phyloP scores from a whole-genome alignment of 2,329 filamentous ascomycete species.

The Beauveria scarabaeidicola region DNA sequence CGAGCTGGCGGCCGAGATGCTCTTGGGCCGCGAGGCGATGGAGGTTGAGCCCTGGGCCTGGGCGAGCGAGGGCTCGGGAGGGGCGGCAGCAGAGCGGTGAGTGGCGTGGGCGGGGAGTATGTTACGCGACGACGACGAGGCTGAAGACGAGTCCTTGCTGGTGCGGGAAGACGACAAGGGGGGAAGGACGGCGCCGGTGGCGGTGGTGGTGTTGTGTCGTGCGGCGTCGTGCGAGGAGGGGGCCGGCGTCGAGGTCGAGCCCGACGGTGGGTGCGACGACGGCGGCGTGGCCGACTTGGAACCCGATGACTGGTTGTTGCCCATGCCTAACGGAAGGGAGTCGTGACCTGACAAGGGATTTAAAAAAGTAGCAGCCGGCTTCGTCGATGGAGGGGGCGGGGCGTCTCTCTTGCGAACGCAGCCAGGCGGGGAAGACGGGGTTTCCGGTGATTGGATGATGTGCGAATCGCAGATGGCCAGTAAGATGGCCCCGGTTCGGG shows the following conservation, averaged over 20 bases:
- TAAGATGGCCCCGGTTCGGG: not conserved
- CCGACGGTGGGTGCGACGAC: conserved; percentile 8
- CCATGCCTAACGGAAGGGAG: conserved; percentile 19
- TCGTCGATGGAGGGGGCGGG: not conserved
- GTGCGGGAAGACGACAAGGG: conserved; percentile 2
- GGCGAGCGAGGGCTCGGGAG: conserved; percentile 53
- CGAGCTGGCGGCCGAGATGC: conserved; percentile 15
- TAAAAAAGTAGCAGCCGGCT: not conserved
- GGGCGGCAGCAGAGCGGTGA: conserved; percentile 49
- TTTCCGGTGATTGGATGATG: not conserved
- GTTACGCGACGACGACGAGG: conserved; percentile 35
- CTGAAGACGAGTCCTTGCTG: conserved; percentile 13
- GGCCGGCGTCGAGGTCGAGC: conserved; percentile 14
- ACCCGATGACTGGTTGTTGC: conserved; percentile 31
- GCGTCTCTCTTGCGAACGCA: not conserved
- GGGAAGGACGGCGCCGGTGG: not conserved
- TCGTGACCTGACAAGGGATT: not conserved
- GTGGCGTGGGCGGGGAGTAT: conserved; percentile 47
- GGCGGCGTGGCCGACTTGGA: conserved; percentile 28
- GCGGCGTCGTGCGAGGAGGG: not conserved
- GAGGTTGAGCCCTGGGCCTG: conserved; percentile 51
- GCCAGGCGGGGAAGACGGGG: conserved; percentile 3
- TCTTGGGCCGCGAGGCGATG: conserved; percentile 36
- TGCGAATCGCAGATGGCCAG: not conserved
- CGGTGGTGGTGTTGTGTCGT: not conserved